Conservation (phyloP, 306 rosid genomes). For the Chamaecrista fasciculata region DNA sequence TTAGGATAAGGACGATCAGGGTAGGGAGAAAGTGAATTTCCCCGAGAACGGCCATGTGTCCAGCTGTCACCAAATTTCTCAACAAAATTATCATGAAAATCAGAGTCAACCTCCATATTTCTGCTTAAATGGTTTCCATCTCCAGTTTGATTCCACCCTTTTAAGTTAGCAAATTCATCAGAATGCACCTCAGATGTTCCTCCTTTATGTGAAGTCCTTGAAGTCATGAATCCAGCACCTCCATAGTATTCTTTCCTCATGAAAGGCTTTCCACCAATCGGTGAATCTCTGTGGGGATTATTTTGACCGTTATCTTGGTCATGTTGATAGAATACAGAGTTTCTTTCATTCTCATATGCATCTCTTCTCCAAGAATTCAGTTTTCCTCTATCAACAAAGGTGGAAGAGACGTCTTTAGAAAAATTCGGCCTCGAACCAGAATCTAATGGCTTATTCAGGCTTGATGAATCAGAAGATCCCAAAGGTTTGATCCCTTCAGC, state of each 20-base stretch:
- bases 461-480: constrained; percentile 79
- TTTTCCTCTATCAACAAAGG: constrained; percentile 66
- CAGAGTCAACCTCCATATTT: constrained; percentile 59
- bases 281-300: constrained; percentile 52
- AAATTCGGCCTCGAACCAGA: constrained; percentile 62
- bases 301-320: constrained; percentile 59
- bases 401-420: constrained; percentile 55
- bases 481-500: constrained; percentile 81
- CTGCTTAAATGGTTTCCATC: constrained; percentile 66
- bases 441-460: constrained; percentile 65
- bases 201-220: constrained; percentile 55
- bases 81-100: constrained; percentile 61
- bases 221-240: constrained; percentile 54
- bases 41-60: constrained; percentile 53
- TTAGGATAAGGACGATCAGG: constrained; percentile 58
- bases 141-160: constrained; percentile 67
- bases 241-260: constrained; percentile 66
- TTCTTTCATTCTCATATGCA: constrained; percentile 64
- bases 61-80: constrained; percentile 79
- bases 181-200: constrained; percentile 48
- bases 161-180: constrained; percentile 55
- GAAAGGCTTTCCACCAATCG: constrained; percentile 58
- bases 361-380: constrained; percentile 84
- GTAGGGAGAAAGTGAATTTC: constrained; percentile 57
- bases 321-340: constrained; percentile 51